Base-by-base conservation (phyloP, 345 rosid species). In the Cochlearia excelsa region DNA sequence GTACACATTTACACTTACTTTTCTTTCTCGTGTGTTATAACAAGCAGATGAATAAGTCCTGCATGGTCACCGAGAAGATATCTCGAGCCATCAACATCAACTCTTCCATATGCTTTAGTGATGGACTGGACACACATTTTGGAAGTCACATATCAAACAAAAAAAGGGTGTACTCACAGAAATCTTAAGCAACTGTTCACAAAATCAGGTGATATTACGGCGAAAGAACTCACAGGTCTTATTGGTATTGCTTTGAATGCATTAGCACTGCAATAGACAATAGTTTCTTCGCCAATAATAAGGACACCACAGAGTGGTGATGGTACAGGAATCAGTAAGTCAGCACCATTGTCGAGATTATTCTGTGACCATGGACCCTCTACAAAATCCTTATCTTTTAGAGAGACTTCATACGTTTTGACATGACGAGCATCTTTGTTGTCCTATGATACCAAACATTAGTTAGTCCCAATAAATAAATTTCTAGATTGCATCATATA, bases 321-420 rank as follows among this genome's bases (percentile, higher is more conserved):
- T 27, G 99, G 97, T 41, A 94, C 95, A 23, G 95, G 99, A 71
- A 94, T 94, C 41, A 94, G 81, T 47, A 90, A 70, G 77, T 84
- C 85, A 62, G 97, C 97, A 31, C 96, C 96, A 76, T 87, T 90
- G 55, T 90, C 95, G 60, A 94, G 92, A 79, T 84, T 87, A 81
- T 87, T 94, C 71, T 87, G 97, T 30, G 88, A 74, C 99, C 96
- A 94, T 34, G 90, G 97, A 33, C 96, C 99, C 88, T 90, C 97
- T n/a, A 80, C 79, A 76, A 90, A 90, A 79, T 94, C 96, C 74
- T 94, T 94, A 67, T 87, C 99, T 75, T 90, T 94, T 55, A 94
- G 40, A 61, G 87, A 88, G 70, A 90, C 96, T 79, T 94, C 96
- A 8, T 90, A 94, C 10, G 99, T 94, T 76, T 89, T 94, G 59